Base-by-base conservation (phyloP, 352 stramenopile species). In the Peronosclerospora sorghi region DNA sequence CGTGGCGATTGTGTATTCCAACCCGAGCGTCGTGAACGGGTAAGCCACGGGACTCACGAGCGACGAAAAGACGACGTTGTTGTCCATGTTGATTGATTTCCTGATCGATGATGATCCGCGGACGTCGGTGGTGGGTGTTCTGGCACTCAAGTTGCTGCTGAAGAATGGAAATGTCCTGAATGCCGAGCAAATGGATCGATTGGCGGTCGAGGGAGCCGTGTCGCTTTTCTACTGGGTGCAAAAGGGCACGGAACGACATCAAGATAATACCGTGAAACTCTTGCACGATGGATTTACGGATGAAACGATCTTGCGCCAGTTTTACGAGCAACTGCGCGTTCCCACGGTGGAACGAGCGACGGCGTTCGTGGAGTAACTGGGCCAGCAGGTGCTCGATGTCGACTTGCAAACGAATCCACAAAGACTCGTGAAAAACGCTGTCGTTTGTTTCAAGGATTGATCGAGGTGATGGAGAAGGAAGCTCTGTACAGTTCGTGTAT, bases 161-260 rank as follows among this genome's bases (percentile, higher is more conserved):
- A 75, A 70, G 35, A 74, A 85, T 24, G 72, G 69, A 1, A 64
- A 85, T 32, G 30, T 30, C 9, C 53, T 90, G 0, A 60, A 79
- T 17, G 26, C 52, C 4, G 50, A 65, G 13, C 75, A 90, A 38
- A 86, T 84, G 75, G 54, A 85, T 12, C 71, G 65, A 20, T 65
- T 90, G 34, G 74, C 68, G n/a, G 63, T 84, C 0, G 73, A 86
- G n/a, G 71, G 73, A 7, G 68, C 75, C 0, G 57, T 78, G 7
- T 86, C 73, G 10, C 41, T 90, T 2, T 65, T 87, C 8, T 87
- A 90, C 34, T 90, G 78, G 78, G 82, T 87, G 48, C 73, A 86
- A 45, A 88, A 90, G 44, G n/a, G n/a, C n/a, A n/a, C n/a, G n/a
- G n/a, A n/a, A n/a, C n/a, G n/a, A n/a, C n/a, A n/a, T n/a, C n/a